Base-by-base conservation (phyloP, 495 filamentous ascomycete species). In the Collariella sp. region DNA sequence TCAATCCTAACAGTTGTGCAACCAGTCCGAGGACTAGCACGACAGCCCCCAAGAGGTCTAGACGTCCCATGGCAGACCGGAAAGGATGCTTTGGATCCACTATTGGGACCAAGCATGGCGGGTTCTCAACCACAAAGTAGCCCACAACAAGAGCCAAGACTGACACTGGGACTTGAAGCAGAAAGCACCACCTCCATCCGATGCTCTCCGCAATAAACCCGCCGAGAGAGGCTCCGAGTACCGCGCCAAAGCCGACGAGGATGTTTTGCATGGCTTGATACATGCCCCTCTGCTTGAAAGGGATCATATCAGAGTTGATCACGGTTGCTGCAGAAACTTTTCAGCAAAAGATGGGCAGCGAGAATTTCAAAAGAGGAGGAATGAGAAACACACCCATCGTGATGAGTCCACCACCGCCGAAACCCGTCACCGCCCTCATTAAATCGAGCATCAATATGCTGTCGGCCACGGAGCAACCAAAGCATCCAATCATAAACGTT, bases 221-320 rank as follows among this genome's bases (percentile, higher is more conserved):
- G 1, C 76, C 76, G n/a, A 79, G 61, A 1, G 69, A 74, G 1
- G 75, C 75, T 18, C 76, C 76, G 34, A 70, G 63, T 12, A 77
- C 70, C 1, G 72, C 67, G 5, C 76, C 76, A 39, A 83, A 82
- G 0, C 81, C 81, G 50, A 79, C 72, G 1, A 83, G 69, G 10
- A 74, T 78, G 52, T 85, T 85, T 61, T 84, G 81, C 42, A 79
- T 70, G 0, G 79, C 81, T 48, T 85, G 82, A 55, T 83, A 84
- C 77, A 83, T 83, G 0, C 82, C 82, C 7, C 81, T 68, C 16
- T 72, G 72, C 33, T 71, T 69, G 64, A 84, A 82, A 0, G 82
- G 81, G 41, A 85, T 83, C 57, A 85, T 75, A 66, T 84, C 82
- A 0, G 80, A 82, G 60, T 84, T 84, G 54, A 85, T 76, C 38